Percentiles rank a stretch among this genome's conserved stretches.
phyloP scores from a whole-genome alignment of 768 basidiomycete species.

The Asterophora parasitica region DNA sequence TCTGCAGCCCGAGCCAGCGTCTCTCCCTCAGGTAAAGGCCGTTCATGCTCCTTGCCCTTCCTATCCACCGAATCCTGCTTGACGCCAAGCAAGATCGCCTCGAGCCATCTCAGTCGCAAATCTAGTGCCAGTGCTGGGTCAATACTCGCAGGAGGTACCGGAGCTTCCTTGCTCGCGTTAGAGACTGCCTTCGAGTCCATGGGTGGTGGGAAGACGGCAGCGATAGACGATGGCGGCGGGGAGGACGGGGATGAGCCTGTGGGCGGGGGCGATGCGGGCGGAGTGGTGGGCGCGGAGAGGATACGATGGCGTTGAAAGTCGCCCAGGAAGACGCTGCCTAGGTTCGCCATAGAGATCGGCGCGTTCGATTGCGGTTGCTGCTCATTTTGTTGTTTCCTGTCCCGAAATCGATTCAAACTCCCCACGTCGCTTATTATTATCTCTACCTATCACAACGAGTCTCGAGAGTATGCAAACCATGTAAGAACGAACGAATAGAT shows the following conservation, averaged over 20 bases:
- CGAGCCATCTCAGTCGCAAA: slow-evolving; percentile 73
- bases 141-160: slow-evolving; percentile 31
- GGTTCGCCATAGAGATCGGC: slow-evolving; percentile 26
- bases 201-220: slow-evolving; percentile 24
- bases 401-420: neutral
- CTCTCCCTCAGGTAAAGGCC: slow-evolving; percentile 33
- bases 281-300: slow-evolving; percentile 29
- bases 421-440: too few relatives aligned
- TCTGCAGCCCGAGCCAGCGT: slow-evolving; percentile 56
- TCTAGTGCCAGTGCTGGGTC: slow-evolving; percentile 68
- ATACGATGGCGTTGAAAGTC: slow-evolving; percentile 66
- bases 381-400: neutral
- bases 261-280: slow-evolving; percentile 13
- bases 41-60: slow-evolving; percentile 36
- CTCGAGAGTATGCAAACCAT: neutral
- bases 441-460: too few relatives aligned
- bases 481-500: neutral
- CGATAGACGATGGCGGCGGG: slow-evolving; percentile 30
- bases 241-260: slow-evolving; percentile 31
- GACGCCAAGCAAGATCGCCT: slow-evolving; percentile 69
- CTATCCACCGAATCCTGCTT: slow-evolving; percentile 36
- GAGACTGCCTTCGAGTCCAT: too few relatives aligned
- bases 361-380: neutral
- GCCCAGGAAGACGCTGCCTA: slow-evolving; percentile 80
- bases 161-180: too few relatives aligned